Base-by-base conservation (phyloP, 495 filamentous ascomycete species). In the Hamigera avellanea region DNA sequence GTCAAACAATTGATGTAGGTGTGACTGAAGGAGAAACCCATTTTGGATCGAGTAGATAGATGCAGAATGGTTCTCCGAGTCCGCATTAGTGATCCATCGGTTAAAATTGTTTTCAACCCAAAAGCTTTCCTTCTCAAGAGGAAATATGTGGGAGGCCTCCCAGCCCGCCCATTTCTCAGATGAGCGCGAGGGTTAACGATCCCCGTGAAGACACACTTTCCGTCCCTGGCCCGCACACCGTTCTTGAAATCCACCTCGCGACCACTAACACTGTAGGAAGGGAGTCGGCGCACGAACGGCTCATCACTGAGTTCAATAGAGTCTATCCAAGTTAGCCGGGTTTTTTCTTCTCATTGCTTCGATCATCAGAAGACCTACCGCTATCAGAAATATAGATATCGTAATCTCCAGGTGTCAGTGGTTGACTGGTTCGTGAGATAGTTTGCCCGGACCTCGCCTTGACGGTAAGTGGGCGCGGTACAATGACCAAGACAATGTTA, bases 21-120 rank as follows among this genome's bases (percentile, higher is more conserved):
- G 28, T n/a, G 26, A 19, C 8, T 21, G 25, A 23, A 64, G 46
- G 18, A 62, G 40, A 26, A 63, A 32, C 6, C 55, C 55, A 52
- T 58, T 62, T 26, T 61, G 50, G 23, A 49, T 41, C 6, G 57
- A 62, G 43, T 57, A 59, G 21, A 64, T 62, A 15, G 23, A n/a
- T 45, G 36, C 38, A 21, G 23, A 15, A 8, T 35, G 29, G n/a
- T 26, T 14, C 19, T 15, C 39, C 32, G 27, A 23, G 19, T 42
- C 39, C 14, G 29, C 15, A 52, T 46, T 45, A 8, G 42, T 51
- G 26, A 64, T 58, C 53, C 43, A 62, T 29, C 45, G 38, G 29
- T 36, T 21, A 38, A 44, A 60, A 47, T 45, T 40, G 26, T 45
- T 4, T 17, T 42, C 4, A 19, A 17, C 43, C 57, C 53, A 65